Evolutionary conservation across 1,139 yeast species (phyloP).

Genomic region (Diutina sp.): DNA sequence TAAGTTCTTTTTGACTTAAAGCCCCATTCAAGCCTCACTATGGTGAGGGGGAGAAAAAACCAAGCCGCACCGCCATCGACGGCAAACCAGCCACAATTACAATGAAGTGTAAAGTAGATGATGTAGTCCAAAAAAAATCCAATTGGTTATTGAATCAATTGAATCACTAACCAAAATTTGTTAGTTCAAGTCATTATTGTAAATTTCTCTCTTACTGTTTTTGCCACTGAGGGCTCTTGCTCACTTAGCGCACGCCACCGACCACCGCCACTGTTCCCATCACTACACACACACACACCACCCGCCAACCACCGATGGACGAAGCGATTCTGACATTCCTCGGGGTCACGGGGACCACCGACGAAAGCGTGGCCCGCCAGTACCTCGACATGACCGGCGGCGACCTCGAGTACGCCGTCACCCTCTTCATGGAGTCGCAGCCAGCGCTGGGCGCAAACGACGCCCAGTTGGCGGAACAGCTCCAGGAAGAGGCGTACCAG

Average conservation of each 20-base stretch:
- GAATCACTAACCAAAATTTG: too few relatives aligned
- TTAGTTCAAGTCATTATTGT: too few relatives aligned
- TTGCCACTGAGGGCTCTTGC: neutral
- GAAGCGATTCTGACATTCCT: constrained; percentile 61
- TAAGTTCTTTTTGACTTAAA: too few relatives aligned
- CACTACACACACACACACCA: neutral
- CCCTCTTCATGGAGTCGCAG: constrained; percentile 59
- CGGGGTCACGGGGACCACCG: constrained; percentile 73
- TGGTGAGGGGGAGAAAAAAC: too few relatives aligned
- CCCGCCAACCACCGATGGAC: constrained; percentile 16
- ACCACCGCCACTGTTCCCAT: neutral
- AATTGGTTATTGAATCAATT: too few relatives aligned
- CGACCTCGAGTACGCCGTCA: constrained; percentile 75
- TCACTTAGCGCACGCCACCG: neutral
- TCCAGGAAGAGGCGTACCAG: constrained; percentile 53
- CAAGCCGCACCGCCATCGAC: too few relatives aligned
- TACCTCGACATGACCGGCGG: constrained; percentile 73
- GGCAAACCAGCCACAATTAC: too few relatives aligned
- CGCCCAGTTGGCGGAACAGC: constrained; percentile 46
- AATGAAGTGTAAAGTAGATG: too few relatives aligned
- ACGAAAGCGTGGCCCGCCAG: constrained; percentile 57
- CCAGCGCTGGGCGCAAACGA: constrained; percentile 24
- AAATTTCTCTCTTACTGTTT: too few relatives aligned
- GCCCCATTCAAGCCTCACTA: too few relatives aligned
- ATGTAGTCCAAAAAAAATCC: too few relatives aligned